phyloP scores from a whole-genome alignment of 139 green algal genomes.

The Coelastrella sp. region DNA sequence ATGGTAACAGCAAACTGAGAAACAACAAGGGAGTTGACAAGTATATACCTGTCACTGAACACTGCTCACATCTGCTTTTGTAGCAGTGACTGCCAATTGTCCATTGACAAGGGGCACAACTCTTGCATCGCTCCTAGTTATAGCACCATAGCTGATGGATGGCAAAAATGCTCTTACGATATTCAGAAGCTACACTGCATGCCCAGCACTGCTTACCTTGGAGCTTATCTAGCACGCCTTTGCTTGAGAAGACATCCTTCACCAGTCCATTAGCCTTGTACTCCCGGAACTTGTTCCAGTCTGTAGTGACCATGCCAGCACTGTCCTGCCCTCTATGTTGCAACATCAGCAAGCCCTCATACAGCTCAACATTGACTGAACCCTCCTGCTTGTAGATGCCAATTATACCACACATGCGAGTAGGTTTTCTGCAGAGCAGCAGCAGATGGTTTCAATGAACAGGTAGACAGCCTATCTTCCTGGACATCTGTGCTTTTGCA shows the following conservation, averaged over 20 bases:
- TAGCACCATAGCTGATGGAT: too few relatives aligned
- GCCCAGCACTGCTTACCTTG: constrained; percentile 68
- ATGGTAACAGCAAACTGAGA: not conserved
- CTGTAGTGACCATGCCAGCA: constrained; percentile 95
- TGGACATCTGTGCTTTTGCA: too few relatives aligned
- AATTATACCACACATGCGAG: constrained; percentile 94
- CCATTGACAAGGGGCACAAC: too few relatives aligned
- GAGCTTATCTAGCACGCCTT: constrained; percentile 83
- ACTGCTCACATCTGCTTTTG: too few relatives aligned
- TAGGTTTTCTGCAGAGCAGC: constrained; percentile 48
- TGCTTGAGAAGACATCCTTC: constrained; percentile 93
- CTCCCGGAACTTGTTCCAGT: constrained; percentile 89
- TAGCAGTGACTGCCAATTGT: too few relatives aligned
- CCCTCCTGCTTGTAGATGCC: constrained; percentile 90
- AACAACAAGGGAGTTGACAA: not conserved
- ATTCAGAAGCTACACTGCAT: too few relatives aligned
- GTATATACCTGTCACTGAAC: not conserved
- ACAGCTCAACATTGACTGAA: constrained; percentile 88
- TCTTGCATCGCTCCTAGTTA: too few relatives aligned
- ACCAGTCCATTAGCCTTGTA: constrained; percentile 98
- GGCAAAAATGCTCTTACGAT: too few relatives aligned
- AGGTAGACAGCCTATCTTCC: too few relatives aligned
- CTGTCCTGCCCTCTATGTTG: constrained; percentile 57
- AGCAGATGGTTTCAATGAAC: not conserved
- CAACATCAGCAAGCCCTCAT: constrained; percentile 95